These are phyloP conservation scores for Dissophora ornata DNA, from an alignment of 192 early-diverging fungal species.

Conservation along the genomic window DNA sequence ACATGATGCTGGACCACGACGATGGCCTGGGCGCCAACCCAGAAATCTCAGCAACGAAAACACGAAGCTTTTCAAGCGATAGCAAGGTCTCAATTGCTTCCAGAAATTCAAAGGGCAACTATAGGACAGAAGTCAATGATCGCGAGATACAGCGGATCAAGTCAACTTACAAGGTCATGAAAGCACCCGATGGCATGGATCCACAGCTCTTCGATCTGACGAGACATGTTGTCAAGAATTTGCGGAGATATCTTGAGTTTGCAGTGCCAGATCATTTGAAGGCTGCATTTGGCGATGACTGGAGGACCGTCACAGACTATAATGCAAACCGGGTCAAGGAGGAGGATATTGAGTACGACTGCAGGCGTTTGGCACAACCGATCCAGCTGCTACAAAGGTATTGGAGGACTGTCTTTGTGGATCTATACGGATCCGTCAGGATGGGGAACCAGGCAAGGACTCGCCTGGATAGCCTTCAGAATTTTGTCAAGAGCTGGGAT, in stretches of 20 bases:
- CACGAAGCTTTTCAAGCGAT: not conserved
- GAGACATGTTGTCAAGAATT: constrained; percentile 32
- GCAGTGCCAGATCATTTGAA: constrained; percentile 31
- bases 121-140: constrained; percentile 29
- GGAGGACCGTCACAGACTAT: constrained; percentile 24
- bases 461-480: constrained; percentile 14
- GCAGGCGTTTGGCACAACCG: constrained; percentile 25
- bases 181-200: constrained; percentile 39
- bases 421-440: not conserved
- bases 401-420: constrained; percentile 28
- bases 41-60: not conserved
- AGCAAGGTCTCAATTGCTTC: not conserved
- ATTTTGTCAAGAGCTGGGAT: constrained; percentile 42
- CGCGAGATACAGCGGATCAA: constrained; percentile 45
- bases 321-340: constrained; percentile 11
- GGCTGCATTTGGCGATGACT: constrained; percentile 20
- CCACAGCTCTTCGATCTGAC: constrained; percentile 28
- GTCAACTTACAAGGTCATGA: not conserved
- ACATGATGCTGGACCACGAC: constrained; percentile 19
- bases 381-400: constrained; percentile 14
- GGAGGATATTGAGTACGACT: constrained; percentile 25
- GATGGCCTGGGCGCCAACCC: not conserved
- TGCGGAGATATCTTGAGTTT: constrained; percentile 30
- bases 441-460: not conserved
- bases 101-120: not conserved